Percentiles rank a stretch among this genome's conserved stretches.
Evolutionary conservation across 2,329 filamentous ascomycete species (phyloP).

Genomic region (Colletotrichum sp.): DNA sequence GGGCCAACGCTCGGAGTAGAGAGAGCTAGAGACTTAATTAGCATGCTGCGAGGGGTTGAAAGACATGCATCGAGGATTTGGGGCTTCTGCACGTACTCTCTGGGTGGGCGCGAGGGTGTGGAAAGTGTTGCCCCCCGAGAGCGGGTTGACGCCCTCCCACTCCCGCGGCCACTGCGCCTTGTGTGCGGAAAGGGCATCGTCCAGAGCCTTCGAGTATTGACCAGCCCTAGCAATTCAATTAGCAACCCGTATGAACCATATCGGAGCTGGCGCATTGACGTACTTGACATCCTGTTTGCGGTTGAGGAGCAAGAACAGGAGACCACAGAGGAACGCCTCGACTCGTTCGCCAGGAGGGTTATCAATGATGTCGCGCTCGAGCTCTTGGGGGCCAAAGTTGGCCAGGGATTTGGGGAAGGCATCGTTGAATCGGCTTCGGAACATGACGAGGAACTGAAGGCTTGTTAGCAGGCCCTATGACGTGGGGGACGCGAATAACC

Average conservation of each 20-base stretch:
- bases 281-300: conserved; percentile 99
- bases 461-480: conserved; percentile 36
- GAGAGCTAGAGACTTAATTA: conserved; percentile 65
- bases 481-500: conserved; percentile 54
- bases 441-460: conserved; percentile 94
- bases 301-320: conserved; percentile 88
- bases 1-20: conserved; percentile 79
- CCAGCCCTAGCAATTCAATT: conserved; percentile 67
- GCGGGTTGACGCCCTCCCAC: conserved; percentile 84
- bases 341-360: conserved; percentile 80
- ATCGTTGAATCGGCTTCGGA: conserved; percentile 90
- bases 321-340: conserved; percentile 86
- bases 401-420: conserved; percentile 86
- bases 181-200: conserved; percentile 88
- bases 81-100: conserved; percentile 62
- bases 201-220: conserved; percentile 90
- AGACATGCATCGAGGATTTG: neutral
- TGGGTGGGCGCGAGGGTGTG: conserved; percentile 80
- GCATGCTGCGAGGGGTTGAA: neutral
- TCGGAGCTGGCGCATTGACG: conserved; percentile 35
- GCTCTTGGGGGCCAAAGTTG: conserved; percentile 93
- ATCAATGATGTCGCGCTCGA: conserved; percentile 86
- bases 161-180: conserved; percentile 85
- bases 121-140: conserved; percentile 83
- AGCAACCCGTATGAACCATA: neutral